Conservation (phyloP, 2,329 filamentous ascomycete species). For the Clonostachys sp. region DNA sequence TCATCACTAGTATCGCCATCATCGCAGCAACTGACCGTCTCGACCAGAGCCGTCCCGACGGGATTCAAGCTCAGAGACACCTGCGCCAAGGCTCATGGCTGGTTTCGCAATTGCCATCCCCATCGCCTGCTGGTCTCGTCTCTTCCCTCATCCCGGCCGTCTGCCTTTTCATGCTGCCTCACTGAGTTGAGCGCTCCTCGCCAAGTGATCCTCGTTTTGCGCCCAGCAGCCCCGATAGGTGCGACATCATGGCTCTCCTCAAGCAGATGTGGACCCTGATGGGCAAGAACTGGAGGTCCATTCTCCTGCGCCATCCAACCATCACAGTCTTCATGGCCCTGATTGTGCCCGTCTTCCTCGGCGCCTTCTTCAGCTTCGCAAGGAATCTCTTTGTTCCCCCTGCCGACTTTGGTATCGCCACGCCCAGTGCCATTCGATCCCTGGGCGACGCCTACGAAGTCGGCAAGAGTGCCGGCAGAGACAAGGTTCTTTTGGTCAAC, state of each 20-base stretch:
- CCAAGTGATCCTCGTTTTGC: too few species aligned
- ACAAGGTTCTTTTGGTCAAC: constrained; percentile 75
- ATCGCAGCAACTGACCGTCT: too few species aligned
- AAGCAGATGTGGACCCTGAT: constrained; percentile 58
- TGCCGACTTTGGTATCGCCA: constrained; percentile 68
- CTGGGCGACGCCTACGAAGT: constrained; percentile 58
- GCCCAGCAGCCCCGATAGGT: too few species aligned
- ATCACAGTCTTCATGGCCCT: constrained; percentile 53
- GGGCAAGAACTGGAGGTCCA: constrained; percentile 57
- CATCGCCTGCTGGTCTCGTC: too few species aligned
- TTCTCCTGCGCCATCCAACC: constrained; percentile 46
- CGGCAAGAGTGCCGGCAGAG: constrained; percentile 49
- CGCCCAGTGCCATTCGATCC: constrained; percentile 54
- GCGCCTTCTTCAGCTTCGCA: constrained; percentile 62
- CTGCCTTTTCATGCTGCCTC: too few species aligned
- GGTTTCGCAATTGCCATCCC: too few species aligned
- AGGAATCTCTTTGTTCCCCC: constrained; percentile 81
- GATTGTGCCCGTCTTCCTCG: constrained; percentile 52
- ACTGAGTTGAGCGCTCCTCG: too few species aligned
- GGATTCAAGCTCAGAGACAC: too few species aligned
- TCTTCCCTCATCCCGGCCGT: too few species aligned
- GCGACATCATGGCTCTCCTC: constrained; percentile 40
- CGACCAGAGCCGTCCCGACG: too few species aligned
- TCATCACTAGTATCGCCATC: too few species aligned
- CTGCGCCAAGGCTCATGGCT: too few species aligned